Percentiles rank a stretch among this genome's conserved stretches.
phyloP scores from a whole-genome alignment of 2,329 filamentous ascomycete genomes.

The Fusarium aywerte region DNA sequence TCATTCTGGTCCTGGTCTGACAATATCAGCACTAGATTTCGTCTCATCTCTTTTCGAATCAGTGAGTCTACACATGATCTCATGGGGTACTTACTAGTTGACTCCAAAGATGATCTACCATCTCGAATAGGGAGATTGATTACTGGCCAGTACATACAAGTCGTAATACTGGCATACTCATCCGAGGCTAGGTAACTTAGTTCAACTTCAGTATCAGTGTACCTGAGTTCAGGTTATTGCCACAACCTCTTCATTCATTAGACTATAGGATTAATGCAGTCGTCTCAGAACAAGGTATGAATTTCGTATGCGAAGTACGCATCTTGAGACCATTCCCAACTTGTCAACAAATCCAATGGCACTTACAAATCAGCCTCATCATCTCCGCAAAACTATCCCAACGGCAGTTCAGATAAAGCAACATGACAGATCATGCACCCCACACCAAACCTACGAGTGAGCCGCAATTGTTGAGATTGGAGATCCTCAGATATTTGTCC shows the following conservation, averaged over 20 bases:
- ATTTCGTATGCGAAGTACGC: not conserved
- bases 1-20: not conserved
- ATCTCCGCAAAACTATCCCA: not conserved
- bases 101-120: not conserved
- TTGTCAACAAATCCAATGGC: not conserved
- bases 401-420: conserved; percentile 13
- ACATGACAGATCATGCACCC: conserved; percentile 29
- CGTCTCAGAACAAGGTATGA: not conserved
- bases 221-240: not conserved
- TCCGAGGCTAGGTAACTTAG: not conserved
- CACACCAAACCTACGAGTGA: conserved; percentile 26
- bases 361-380: conserved; percentile 13
- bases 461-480: conserved; percentile 40
- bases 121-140: not conserved
- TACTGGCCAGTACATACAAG: not conserved
- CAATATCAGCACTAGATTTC: not conserved
- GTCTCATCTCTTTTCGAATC: conserved; percentile 1
- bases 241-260: too few species aligned
- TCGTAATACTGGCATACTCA: not conserved
- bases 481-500: conserved; percentile 4
- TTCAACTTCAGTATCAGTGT: not conserved
- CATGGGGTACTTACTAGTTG: not conserved
- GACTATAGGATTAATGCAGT: not conserved
- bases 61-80: not conserved
- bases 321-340: not conserved